These are phyloP conservation scores for Arabidopsis hybrid DNA, from an alignment of 441 rosid genomes.

Conservation along the genomic window DNA sequence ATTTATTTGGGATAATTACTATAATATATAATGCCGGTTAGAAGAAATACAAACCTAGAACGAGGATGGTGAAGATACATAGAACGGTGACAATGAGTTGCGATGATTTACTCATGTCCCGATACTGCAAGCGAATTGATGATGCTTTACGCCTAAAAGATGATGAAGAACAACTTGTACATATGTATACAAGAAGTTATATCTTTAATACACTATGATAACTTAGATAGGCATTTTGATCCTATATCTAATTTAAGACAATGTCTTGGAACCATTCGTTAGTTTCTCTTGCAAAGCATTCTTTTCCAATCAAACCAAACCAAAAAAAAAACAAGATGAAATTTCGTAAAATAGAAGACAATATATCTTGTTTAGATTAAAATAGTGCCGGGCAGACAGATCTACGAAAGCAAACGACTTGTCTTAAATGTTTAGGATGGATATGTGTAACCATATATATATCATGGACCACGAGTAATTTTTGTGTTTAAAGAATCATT, in stretches of 20 bases:
- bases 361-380: background rate
- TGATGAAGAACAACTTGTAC: background rate
- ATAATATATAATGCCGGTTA: background rate
- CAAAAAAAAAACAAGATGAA: background rate
- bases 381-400: background rate
- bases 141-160: background rate
- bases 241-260: background rate
- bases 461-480: no score
- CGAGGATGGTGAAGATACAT: background rate
- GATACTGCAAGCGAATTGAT: background rate
- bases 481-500: no score
- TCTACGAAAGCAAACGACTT: no score
- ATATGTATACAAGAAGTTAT: background rate
- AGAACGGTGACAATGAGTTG: background rate
- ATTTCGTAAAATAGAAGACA: background rate
- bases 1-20: background rate
- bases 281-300: background rate
- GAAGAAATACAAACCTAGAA: constrained; percentile 2
- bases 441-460: no score
- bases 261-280: background rate
- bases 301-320: background rate
- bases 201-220: no score
- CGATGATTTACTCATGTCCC: background rate
- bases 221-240: no score
- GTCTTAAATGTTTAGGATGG: no score